A percentile compares a stretch with the other conserved stretches of the same genome.
Conservation (phyloP, 2,329 filamentous ascomycete species). For the Shiraia sp. region DNA sequence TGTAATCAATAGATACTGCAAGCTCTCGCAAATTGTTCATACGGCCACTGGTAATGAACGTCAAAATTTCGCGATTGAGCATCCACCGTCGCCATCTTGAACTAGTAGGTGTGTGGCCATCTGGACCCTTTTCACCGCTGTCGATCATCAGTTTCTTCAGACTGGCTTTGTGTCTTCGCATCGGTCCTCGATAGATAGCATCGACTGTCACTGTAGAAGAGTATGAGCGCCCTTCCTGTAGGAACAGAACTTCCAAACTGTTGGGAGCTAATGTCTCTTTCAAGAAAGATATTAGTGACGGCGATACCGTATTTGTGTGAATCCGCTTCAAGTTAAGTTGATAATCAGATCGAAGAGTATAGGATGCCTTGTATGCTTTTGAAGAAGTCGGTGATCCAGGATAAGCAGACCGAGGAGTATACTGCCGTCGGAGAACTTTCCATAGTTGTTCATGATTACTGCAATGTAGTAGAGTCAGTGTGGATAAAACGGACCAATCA, state of each 20-base stretch:
- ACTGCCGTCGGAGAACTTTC: constrained; percentile 67
- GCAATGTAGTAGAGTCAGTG: constrained; percentile 74
- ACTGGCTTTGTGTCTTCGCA: constrained; percentile 72
- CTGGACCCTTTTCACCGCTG: constrained; percentile 61
- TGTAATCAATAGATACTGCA: constrained; percentile 72
- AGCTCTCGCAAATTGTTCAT: constrained; percentile 74
- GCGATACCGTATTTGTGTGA: constrained; percentile 73
- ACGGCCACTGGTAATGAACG: constrained; percentile 74
- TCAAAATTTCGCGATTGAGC: constrained; percentile 68
- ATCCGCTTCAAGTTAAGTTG: constrained; percentile 70
- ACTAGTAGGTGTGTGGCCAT: constrained; percentile 44
- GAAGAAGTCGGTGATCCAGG: constrained; percentile 42
- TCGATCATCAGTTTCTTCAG: constrained; percentile 75
- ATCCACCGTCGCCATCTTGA: constrained; percentile 70
- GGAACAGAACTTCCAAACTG: constrained; percentile 75
- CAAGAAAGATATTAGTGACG: constrained; percentile 71
- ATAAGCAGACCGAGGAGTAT: constrained; percentile 43
- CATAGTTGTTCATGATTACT: constrained; percentile 74
- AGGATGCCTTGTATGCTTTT: constrained; percentile 44
- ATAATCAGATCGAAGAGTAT: constrained; percentile 45
- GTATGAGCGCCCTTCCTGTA: constrained; percentile 67
- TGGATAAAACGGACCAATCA: constrained; percentile 74
- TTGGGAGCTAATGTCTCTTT: constrained; percentile 79
- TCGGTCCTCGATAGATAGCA: constrained; percentile 69
- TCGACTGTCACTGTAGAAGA: constrained; percentile 67